Conservation (phyloP, 805 yeast genomes). For the Maudiozyma bulderi region DNA sequence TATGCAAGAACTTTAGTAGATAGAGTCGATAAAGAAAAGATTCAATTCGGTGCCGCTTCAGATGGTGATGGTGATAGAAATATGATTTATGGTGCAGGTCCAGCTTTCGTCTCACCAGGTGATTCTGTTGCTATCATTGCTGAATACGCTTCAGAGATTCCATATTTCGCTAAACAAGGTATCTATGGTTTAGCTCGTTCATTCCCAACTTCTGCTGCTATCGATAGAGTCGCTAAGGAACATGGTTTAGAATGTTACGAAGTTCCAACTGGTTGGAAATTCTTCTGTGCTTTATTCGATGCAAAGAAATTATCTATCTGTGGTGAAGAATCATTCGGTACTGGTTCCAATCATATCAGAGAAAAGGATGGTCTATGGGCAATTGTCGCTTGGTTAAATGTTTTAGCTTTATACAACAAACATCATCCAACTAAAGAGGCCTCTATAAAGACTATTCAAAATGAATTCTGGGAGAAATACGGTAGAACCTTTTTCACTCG, state of each 20-base stretch:
- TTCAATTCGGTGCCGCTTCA: constrained; percentile 96
- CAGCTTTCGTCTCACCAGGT: constrained; percentile 92
- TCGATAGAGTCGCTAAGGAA: constrained; percentile 78
- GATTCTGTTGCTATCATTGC: constrained; percentile 97
- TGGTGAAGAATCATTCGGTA: constrained; percentile 97
- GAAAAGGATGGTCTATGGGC: constrained; percentile 99
- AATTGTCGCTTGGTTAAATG: constrained; percentile 91
- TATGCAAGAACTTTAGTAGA: constrained; percentile 84
- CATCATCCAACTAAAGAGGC: constrained; percentile 48
- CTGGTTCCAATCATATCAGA: constrained; percentile 94
- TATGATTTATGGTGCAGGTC: constrained; percentile 91
- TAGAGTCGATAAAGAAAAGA: constrained; percentile 68
- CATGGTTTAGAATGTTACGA: constrained; percentile 74
- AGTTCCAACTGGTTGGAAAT: constrained; percentile 99
- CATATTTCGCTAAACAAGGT: constrained; percentile 82
- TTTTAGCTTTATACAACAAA: constrained; percentile 73
- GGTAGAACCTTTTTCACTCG: constrained; percentile 97
- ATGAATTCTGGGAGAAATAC: constrained; percentile 78
- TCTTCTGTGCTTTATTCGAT: constrained; percentile 91
- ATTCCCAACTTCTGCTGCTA: constrained; percentile 94
- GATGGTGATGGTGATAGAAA: constrained; percentile 99
- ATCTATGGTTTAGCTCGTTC: constrained; percentile 90
- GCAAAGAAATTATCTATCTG: constrained; percentile 89
- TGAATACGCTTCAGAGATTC: constrained; percentile 82
- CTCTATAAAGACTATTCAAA: constrained; percentile 71